A percentile compares a stretch with the other conserved stretches of the same genome.
These are phyloP conservation scores for Phyllosticta citriasiana DNA, from an alignment of 2,329 filamentous ascomycete species.

Conservation along the genomic window DNA sequence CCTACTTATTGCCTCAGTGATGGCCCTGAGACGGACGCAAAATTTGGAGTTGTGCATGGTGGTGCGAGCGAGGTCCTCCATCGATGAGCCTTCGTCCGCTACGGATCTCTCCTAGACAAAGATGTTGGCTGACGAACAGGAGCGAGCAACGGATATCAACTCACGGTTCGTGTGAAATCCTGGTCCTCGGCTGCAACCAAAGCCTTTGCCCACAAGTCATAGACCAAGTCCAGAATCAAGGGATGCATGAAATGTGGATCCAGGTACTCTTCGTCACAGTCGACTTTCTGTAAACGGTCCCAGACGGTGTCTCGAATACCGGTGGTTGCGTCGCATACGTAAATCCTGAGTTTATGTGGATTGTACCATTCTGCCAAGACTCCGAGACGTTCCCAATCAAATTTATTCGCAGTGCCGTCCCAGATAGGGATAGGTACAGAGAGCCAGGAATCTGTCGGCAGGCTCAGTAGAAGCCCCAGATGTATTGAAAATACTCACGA, in stretches of 20 bases:
- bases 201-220: not conserved
- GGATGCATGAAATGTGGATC: not conserved
- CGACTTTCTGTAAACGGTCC: not conserved
- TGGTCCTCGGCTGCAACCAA: not conserved
- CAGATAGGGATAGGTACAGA: not conserved
- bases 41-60: no score
- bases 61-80: no score
- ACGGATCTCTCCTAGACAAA: no score
- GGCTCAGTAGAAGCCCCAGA: not conserved
- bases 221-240: not conserved
- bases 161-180: not conserved
- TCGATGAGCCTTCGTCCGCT: no score
- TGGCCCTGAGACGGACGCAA: no score
- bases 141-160: not conserved
- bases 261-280: not conserved
- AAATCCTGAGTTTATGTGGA: not conserved
- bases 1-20: no score
- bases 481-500: not conserved
- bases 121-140: no score
- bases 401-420: not conserved
- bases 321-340: not conserved
- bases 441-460: not conserved
- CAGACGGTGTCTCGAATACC: not conserved
- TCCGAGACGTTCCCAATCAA: not conserved
- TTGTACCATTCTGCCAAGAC: not conserved